Conservation (phyloP, 257 asterid species). For the Plantago ovata region DNA sequence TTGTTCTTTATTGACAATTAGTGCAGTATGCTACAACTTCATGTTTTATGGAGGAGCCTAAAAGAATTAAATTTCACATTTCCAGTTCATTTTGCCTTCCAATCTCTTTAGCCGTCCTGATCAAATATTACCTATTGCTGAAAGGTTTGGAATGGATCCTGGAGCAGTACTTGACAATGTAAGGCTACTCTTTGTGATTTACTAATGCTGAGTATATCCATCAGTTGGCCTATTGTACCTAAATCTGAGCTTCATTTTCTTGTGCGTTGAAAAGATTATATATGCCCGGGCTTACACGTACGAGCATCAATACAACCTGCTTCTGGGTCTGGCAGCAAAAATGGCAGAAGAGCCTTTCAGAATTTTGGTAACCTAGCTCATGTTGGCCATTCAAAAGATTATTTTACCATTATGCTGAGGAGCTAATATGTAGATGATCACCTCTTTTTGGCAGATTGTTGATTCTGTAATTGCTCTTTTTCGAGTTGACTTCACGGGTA, state of each 20-base stretch:
- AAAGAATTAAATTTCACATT: background rate
- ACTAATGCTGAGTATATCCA: background rate
- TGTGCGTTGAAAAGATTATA: constrained; percentile 51
- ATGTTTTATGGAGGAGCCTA: background rate
- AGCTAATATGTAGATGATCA: constrained; percentile 12
- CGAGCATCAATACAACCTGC: constrained; percentile 97
- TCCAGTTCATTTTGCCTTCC: constrained; percentile 26
- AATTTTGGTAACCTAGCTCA: constrained; percentile 64
- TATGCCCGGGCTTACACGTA: constrained; percentile 99
- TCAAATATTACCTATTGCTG: constrained; percentile 92
- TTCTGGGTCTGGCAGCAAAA: constrained; percentile 95
- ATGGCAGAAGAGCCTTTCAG: constrained; percentile 99
- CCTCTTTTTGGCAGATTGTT: constrained; percentile 59
- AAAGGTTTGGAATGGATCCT: constrained; percentile 97
- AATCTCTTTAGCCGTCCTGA: constrained; percentile 81
- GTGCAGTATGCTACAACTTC: constrained; percentile 5
- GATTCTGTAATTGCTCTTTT: constrained; percentile 96
- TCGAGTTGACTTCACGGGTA: constrained; percentile 96
- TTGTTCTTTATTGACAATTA: background rate
- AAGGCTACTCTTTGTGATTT: constrained; percentile 23
- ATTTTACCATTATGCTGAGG: constrained; percentile 9
- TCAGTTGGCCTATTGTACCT: constrained; percentile 10
- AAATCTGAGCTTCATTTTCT: constrained; percentile 5
- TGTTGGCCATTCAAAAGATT: constrained; percentile 3
- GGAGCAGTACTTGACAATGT: constrained; percentile 99